phyloP scores from a whole-genome alignment of 2,329 filamentous ascomycete species.

The Calonectria henricotiae region DNA sequence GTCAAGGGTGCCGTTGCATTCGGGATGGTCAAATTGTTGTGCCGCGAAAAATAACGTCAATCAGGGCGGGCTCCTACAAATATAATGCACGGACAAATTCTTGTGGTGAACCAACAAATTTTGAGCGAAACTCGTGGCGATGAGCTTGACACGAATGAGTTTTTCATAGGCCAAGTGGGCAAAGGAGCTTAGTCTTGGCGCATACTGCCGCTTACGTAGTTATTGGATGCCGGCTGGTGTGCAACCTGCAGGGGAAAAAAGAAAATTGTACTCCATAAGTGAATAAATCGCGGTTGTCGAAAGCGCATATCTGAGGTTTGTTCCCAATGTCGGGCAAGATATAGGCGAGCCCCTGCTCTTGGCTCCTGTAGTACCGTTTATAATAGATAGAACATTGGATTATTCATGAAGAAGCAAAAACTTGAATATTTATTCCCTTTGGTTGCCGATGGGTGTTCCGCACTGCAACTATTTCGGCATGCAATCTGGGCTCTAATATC shows the following conservation, averaged over 20 bases:
- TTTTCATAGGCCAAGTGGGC: not conserved
- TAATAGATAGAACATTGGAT: too few species aligned
- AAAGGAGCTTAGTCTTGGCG: not conserved
- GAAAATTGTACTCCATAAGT: slow-evolving; percentile 1
- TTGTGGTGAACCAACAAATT: not conserved
- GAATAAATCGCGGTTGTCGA: not conserved
- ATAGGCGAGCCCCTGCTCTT: not conserved
- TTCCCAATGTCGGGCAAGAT: not conserved
- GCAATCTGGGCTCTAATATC: slow-evolving; percentile 30
- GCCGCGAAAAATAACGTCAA: not conserved
- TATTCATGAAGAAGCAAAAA: not conserved
- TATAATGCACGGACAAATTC: slow-evolving; percentile 7
- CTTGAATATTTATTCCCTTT: slow-evolving; percentile 3
- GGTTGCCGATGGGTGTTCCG: slow-evolving; percentile 23
- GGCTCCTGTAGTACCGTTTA: too few species aligned
- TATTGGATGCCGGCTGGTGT: not conserved
- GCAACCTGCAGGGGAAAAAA: not conserved
- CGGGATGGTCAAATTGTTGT: not conserved
- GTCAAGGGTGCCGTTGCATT: slow-evolving; percentile 7
- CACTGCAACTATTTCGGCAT: slow-evolving; percentile 30
- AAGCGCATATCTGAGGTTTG: not conserved
- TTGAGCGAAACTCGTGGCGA: not conserved
- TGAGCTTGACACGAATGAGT: not conserved
- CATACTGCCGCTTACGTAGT: not conserved
- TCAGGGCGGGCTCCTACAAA: not conserved